Conservation (phyloP, 805 yeast genomes). For the Metschnikowia orientalis region DNA sequence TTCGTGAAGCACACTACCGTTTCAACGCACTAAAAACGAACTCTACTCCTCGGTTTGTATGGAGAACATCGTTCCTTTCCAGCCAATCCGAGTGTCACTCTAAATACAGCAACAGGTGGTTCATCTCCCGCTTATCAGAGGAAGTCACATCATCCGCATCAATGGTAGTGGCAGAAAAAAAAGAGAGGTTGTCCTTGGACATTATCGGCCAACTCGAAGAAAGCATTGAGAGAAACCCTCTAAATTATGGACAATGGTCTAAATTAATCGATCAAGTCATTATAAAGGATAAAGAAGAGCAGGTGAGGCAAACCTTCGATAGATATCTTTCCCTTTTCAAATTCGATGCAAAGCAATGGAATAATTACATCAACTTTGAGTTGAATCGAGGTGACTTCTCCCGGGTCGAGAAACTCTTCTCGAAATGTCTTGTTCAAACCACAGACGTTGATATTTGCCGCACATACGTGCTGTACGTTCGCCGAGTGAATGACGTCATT, state of each 20-base stretch:
- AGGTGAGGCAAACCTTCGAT: conserved; percentile 55
- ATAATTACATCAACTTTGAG: conserved; percentile 62
- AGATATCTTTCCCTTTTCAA: conserved; percentile 63
- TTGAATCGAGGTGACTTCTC: conserved; percentile 60
- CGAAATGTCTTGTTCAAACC: conserved; percentile 56
- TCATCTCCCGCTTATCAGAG: too few relatives aligned
- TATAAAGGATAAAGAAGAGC: conserved; percentile 54
- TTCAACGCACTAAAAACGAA: too few relatives aligned
- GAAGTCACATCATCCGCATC: too few relatives aligned
- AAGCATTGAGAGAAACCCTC: conserved; percentile 46
- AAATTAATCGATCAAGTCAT: conserved; percentile 47
- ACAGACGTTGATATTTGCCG: conserved; percentile 70
- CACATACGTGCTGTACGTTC: conserved; percentile 72
- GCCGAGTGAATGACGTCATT: conserved; percentile 61
- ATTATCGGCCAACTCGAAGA: conserved; percentile 58
- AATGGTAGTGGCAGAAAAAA: conserved; percentile 15
- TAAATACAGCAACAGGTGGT: too few relatives aligned
- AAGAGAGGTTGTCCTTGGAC: conserved; percentile 38
- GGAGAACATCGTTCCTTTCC: conserved; percentile 6
- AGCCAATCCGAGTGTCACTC: too few relatives aligned
- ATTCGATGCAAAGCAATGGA: conserved; percentile 65
- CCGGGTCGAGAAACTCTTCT: conserved; percentile 61
- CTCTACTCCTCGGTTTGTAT: too few relatives aligned
- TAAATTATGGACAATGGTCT: conserved; percentile 54
- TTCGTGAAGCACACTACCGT: conserved; percentile 2